Conservation (phyloP, 805 yeast genomes). For the Candida succiphila region DNA sequence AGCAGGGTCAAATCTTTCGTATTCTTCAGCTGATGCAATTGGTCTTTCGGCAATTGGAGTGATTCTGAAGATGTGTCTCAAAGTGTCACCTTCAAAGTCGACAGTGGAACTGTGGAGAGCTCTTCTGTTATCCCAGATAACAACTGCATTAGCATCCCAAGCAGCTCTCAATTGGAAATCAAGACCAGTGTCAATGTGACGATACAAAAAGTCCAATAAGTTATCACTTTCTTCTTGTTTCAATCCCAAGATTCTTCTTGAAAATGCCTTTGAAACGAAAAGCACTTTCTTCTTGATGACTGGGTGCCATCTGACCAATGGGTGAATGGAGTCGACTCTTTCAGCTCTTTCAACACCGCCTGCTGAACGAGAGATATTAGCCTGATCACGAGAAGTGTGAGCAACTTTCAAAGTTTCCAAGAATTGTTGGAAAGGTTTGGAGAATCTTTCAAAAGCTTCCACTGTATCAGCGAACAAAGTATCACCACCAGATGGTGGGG, state of each 20-base stretch:
- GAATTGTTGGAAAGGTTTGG: constrained; percentile 52
- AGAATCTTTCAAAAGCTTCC: constrained; percentile 64
- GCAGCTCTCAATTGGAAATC: constrained; percentile 62
- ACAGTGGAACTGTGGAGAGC: constrained; percentile 58
- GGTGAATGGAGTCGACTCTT: constrained; percentile 55
- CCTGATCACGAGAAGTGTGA: constrained; percentile 68
- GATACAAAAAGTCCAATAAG: constrained; percentile 46
- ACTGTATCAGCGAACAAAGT: constrained; percentile 63
- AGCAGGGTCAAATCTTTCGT: constrained; percentile 20
- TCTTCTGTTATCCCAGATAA: constrained; percentile 73
- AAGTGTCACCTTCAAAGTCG: constrained; percentile 60
- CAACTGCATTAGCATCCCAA: constrained; percentile 65
- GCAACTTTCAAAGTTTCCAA: constrained; percentile 53
- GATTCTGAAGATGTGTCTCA: constrained; percentile 66
- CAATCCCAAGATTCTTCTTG: constrained; percentile 59
- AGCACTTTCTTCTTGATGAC: constrained; percentile 54
- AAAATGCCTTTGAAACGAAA: constrained; percentile 50
- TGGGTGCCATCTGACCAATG: constrained; percentile 65
- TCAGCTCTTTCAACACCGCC: constrained; percentile 64
- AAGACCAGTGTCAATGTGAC: constrained; percentile 38
- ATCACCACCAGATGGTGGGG: constrained; percentile 62
- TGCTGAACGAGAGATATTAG: constrained; percentile 36
- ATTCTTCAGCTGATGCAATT: constrained; percentile 20
- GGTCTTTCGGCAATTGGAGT: constrained; percentile 73
- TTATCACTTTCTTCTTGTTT: constrained; percentile 63